Evolutionary conservation across 2,329 filamentous ascomycete species (phyloP).

Genomic region (Dothidotthia symphoricarpi): DNA sequence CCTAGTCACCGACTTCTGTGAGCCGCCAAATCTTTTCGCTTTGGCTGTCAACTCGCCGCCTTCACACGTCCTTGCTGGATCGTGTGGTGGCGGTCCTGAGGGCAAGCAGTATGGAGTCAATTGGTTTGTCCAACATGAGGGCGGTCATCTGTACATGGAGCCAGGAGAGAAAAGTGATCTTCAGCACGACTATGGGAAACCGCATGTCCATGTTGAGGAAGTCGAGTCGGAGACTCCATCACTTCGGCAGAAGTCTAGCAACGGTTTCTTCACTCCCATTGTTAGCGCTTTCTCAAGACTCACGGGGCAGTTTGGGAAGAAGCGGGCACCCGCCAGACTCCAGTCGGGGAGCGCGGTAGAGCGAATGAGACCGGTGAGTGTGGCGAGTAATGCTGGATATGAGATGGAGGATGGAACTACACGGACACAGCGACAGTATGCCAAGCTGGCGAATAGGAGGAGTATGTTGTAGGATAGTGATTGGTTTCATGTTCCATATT

Average conservation of each 20-base stretch:
- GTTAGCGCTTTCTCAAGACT: slow-evolving; percentile 5
- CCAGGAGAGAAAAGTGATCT: slow-evolving; percentile 38
- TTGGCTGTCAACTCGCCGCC: slow-evolving; percentile 66
- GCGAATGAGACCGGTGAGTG: slow-evolving; percentile 22
- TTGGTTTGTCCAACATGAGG: slow-evolving; percentile 49
- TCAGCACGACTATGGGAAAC: slow-evolving; percentile 7
- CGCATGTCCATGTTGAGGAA: slow-evolving; percentile 8
- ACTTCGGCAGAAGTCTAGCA: neutral
- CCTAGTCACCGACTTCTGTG: slow-evolving; percentile 74
- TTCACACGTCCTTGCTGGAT: slow-evolving; percentile 52
- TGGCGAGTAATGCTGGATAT: slow-evolving; percentile 20
- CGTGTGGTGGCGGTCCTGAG: slow-evolving; percentile 56
- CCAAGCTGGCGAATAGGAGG: slow-evolving; percentile 38
- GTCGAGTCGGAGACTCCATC: slow-evolving; percentile 2
- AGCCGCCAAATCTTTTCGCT: slow-evolving; percentile 72
- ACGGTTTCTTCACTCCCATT: slow-evolving; percentile 5
- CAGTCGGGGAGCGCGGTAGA: slow-evolving; percentile 9
- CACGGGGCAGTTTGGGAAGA: neutral
- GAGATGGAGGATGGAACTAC: slow-evolving; percentile 39
- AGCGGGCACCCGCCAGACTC: slow-evolving; percentile 2
- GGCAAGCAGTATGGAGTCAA: slow-evolving; percentile 50
- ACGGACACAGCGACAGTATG: slow-evolving; percentile 35
- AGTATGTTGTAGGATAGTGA: slow-evolving; percentile 41
- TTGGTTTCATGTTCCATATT: too few species aligned
- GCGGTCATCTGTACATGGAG: slow-evolving; percentile 56